phyloP scores from a whole-genome alignment of 2,329 filamentous ascomycete species.

The Coniochaeta pulveracea region DNA sequence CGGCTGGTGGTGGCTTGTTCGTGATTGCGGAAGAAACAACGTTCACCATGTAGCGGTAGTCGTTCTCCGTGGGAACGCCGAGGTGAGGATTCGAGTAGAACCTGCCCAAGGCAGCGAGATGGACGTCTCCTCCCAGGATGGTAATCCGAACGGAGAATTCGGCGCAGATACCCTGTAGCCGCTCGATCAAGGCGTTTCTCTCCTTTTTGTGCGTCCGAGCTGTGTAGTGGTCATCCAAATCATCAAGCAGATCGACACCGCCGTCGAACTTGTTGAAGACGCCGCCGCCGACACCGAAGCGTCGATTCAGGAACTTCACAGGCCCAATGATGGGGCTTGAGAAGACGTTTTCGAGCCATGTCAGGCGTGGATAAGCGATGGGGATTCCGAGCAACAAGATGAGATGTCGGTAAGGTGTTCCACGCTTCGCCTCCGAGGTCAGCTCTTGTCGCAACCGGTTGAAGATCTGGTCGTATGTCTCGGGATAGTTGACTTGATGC shows the following conservation, averaged over 20 bases:
- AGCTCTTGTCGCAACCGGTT: conserved; percentile 62
- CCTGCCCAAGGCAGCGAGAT: conserved; percentile 80
- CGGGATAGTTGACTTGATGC: conserved; percentile 88
- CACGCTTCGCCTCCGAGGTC: conserved; percentile 48
- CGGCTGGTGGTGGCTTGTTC: conserved; percentile 83
- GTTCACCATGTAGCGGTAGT: conserved; percentile 93
- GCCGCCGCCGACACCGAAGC: conserved; percentile 74
- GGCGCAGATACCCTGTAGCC: conserved; percentile 72
- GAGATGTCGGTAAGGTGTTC: conserved; percentile 76
- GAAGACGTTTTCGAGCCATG: conserved; percentile 94
- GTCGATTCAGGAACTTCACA: conserved; percentile 79
- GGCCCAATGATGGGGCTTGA: conserved; percentile 78
- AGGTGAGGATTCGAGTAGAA: conserved; percentile 88
- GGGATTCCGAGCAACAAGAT: conserved; percentile 81
- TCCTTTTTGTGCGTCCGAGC: conserved; percentile 85
- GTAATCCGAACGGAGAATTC: conserved; percentile 84
- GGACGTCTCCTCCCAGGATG: conserved; percentile 88
- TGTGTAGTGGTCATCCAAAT: conserved; percentile 93
- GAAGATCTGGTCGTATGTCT: conserved; percentile 81
- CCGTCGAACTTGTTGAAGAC: conserved; percentile 94
- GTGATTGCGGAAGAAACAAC: conserved; percentile 91
- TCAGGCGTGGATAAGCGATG: conserved; percentile 77
- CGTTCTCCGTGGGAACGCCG: conserved; percentile 64
- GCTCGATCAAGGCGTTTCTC: conserved; percentile 65
- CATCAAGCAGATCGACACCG: conserved; percentile 82